Conservation (phyloP, 1,284 basidiomycete genomes). For the Pseudozyma thailandica region DNA sequence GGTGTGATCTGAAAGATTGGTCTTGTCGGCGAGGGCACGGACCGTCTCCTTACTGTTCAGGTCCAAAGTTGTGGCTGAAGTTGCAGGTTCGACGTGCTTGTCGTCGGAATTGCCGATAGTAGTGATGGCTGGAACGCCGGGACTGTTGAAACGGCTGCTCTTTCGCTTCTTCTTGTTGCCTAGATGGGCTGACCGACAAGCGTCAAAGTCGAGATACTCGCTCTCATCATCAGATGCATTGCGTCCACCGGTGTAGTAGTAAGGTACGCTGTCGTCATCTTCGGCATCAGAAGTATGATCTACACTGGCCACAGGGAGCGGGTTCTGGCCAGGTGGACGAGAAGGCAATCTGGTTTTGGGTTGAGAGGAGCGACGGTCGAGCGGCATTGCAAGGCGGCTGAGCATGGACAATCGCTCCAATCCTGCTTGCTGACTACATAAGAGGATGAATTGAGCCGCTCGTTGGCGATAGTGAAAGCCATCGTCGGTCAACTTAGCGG, state of each 20-base stretch:
- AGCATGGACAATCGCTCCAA: conserved; percentile 13
- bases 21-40: conserved; percentile 23
- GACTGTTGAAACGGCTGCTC: conserved; percentile 37
- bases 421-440: conserved; percentile 31
- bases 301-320: background rate
- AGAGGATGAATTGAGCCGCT: conserved; percentile 40
- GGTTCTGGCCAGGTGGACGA: background rate
- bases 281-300: background rate
- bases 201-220: conserved; percentile 34
- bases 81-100: background rate
- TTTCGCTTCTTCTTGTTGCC: conserved; percentile 59
- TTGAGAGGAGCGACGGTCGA: background rate
- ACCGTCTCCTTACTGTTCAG: background rate
- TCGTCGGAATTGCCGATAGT: background rate
- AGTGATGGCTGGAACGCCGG: background rate
- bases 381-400: conserved; percentile 17
- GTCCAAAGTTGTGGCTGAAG: background rate
- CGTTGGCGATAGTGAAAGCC: conserved; percentile 42
- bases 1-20: conserved; percentile 1
- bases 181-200: conserved; percentile 37
- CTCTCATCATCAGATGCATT: conserved; percentile 27
- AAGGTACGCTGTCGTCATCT: conserved; percentile 18
- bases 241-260: conserved; percentile 8
- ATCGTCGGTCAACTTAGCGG: conserved; percentile 30
- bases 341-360: background rate